Conservation (phyloP, 306 rosid genomes). For the Inga oerstediana region DNA sequence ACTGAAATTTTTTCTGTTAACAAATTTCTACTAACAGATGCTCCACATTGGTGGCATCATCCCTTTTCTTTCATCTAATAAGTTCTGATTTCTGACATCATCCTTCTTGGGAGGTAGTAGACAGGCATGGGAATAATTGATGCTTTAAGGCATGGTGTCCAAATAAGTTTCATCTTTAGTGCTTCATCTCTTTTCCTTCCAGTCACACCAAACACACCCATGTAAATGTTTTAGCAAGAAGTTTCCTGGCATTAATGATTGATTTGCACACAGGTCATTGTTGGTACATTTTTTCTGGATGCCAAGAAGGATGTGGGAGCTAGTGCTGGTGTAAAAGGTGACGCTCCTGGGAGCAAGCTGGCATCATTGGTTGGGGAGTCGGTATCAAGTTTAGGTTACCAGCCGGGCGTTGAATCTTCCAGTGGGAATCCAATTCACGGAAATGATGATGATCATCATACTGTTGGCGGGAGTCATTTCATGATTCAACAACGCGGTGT, state of each 20-base stretch:
- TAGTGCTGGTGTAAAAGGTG: slow-evolving; percentile 59
- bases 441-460: slow-evolving; percentile 80
- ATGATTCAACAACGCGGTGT: slow-evolving; percentile 74
- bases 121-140: neutral
- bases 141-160: neutral
- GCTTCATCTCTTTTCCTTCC: neutral
- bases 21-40: slow-evolving; percentile 2
- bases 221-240: slow-evolving; percentile 18
- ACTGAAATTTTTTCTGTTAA: neutral
- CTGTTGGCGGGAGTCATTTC: slow-evolving; percentile 72
- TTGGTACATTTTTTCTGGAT: slow-evolving; percentile 78
- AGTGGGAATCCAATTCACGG: slow-evolving; percentile 61
- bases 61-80: too few relatives aligned
- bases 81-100: neutral
- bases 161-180: neutral
- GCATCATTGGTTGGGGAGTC: slow-evolving; percentile 63
- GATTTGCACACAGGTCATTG: slow-evolving; percentile 68
- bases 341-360: slow-evolving; percentile 67
- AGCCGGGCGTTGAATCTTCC: slow-evolving; percentile 58
- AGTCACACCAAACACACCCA: slow-evolving; percentile 21
- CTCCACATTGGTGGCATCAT: too few relatives aligned
- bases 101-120: slow-evolving; percentile 9
- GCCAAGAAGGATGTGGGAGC: slow-evolving; percentile 59
- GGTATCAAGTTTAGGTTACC: slow-evolving; percentile 62
- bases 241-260: slow-evolving; percentile 19